Percentiles rank a stretch among this genome's conserved stretches.
These are phyloP conservation scores for Gardenia jasminoides DNA, from an alignment of 257 asterid genomes.

Conservation along the genomic window DNA sequence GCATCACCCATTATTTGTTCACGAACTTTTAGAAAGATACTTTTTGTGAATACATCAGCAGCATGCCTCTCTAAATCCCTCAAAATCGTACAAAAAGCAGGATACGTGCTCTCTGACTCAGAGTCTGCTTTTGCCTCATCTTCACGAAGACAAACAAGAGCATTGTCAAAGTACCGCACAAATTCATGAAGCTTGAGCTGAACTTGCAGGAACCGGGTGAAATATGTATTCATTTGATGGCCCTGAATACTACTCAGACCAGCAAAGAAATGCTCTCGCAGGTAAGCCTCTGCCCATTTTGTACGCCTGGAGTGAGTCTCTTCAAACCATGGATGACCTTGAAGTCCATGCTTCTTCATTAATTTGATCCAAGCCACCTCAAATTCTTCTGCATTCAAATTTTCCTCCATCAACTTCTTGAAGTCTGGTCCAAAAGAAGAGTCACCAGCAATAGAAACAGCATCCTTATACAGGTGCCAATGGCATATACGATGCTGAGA, in stretches of 20 bases:
- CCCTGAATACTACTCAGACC: background rate
- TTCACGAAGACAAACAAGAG: background rate
- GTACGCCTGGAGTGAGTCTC: background rate
- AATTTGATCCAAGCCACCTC: slow-evolving; percentile 7
- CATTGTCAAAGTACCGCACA: slow-evolving; percentile 10
- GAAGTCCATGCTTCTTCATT: background rate
- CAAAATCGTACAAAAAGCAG: background rate
- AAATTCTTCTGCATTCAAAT: background rate
- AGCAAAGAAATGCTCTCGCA: slow-evolving; percentile 5
- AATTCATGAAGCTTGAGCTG: slow-evolving; percentile 2
- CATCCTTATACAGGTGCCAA: slow-evolving; percentile 10
- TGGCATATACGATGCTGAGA: slow-evolving; percentile 5
- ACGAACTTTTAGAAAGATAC: background rate
- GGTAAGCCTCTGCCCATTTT: slow-evolving; percentile 5
- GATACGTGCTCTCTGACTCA: background rate
- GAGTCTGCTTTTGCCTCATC: slow-evolving; percentile 7
- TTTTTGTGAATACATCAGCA: background rate
- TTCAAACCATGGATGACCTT: background rate
- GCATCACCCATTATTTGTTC: slow-evolving; percentile 2
- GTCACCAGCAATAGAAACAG: background rate
- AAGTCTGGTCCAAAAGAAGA: background rate
- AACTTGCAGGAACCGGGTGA: slow-evolving; percentile 10
- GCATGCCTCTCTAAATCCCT: slow-evolving; percentile 9
- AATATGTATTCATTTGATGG: background rate
- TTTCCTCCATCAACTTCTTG: background rate